Evolutionary conservation across 352 stramenopile species (phyloP).

Genomic region (Pythium monospermum): DNA sequence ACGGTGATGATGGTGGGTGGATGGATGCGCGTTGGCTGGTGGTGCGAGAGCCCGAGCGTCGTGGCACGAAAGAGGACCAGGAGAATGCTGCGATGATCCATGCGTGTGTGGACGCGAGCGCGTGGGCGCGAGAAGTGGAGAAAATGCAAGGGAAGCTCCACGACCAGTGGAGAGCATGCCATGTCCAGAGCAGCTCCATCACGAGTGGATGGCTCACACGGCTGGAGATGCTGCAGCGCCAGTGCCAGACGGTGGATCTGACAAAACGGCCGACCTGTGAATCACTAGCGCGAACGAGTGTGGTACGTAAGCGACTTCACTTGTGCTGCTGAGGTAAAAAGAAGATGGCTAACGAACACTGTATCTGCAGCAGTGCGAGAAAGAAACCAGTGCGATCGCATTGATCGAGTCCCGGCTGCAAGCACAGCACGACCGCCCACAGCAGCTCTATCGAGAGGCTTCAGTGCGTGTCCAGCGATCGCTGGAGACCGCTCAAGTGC

Average conservation of each 20-base stretch:
- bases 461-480: constrained; percentile 3
- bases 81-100: constrained; percentile 17
- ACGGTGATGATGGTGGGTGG: background rate
- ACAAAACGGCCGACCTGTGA: background rate
- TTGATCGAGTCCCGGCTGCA: constrained; percentile 1
- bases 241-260: background rate
- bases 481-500: background rate
- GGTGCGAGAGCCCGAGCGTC: constrained; percentile 7
- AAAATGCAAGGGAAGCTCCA: constrained; percentile 3
- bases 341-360: too few species aligned
- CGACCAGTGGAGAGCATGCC: constrained; percentile 4
- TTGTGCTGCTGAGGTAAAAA: too few species aligned
- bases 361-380: too few species aligned
- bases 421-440: background rate
- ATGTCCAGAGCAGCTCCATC: background rate
- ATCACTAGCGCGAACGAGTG: background rate
- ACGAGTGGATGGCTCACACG: constrained; percentile 5
- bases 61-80: background rate
- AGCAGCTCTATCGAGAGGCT: background rate
- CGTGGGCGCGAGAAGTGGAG: constrained; percentile 16
- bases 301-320: background rate
- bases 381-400: too few species aligned
- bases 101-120: constrained; percentile 8
- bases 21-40: constrained; percentile 16
- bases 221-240: constrained; percentile 2